These are phyloP conservation scores for Coprinopsis sp. DNA, from an alignment of 768 basidiomycete species.

Conservation along the genomic window DNA sequence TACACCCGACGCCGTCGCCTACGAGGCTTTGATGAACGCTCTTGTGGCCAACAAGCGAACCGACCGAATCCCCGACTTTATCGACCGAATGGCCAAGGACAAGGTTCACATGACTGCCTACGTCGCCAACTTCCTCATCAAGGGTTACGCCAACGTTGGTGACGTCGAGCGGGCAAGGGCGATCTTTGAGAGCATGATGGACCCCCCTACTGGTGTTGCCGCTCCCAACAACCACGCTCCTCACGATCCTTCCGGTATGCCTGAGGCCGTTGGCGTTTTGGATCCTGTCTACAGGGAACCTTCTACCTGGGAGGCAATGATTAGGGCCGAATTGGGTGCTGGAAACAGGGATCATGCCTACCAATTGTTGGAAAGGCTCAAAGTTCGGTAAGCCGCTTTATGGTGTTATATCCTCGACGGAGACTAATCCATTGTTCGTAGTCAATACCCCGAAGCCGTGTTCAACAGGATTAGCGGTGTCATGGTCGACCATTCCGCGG, in stretches of 20 bases:
- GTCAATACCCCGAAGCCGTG: constrained; percentile 75
- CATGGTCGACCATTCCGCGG: constrained; percentile 58
- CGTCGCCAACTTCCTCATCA: constrained; percentile 83
- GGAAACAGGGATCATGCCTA: constrained; percentile 70
- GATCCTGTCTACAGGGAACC: constrained; percentile 86
- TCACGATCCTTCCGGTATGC: constrained; percentile 43
- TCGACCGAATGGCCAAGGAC: constrained; percentile 51
- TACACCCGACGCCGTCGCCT: constrained; percentile 73
- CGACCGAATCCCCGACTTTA: constrained; percentile 70
- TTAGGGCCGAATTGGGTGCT: constrained; percentile 80
- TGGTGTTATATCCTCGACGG: not conserved
- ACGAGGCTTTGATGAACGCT: constrained; percentile 87
- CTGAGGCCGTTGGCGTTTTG: constrained; percentile 31
- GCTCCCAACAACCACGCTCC: constrained; percentile 85
- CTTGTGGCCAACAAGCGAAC: constrained; percentile 72
- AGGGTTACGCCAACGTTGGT: constrained; percentile 62
- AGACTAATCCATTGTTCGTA: constrained; percentile 22
- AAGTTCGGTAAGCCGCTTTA: constrained; percentile 51
- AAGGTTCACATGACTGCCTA: constrained; percentile 92
- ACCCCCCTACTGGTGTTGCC: constrained; percentile 80
- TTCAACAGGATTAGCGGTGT: constrained; percentile 77
- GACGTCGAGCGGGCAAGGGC: constrained; percentile 66
- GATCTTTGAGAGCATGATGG: constrained; percentile 76
- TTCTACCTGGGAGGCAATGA: constrained; percentile 94
- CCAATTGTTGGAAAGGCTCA: constrained; percentile 64